Percentiles rank a stretch among this genome's conserved stretches.
Conservation (phyloP, 1,139 yeast genomes). For the Arxiozyma slooffiae region DNA sequence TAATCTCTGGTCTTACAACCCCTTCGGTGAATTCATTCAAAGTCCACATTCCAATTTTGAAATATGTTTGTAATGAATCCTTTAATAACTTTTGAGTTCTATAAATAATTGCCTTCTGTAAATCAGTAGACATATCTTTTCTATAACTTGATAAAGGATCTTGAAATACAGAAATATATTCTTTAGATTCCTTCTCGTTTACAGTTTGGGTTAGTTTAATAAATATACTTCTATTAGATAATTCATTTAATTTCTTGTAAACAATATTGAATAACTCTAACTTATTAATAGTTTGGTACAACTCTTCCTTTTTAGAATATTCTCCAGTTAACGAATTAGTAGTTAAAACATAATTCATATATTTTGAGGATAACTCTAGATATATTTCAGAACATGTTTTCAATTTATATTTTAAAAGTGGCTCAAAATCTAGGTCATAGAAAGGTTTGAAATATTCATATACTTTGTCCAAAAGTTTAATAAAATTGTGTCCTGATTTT, state of each 20-base stretch:
- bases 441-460: constrained; percentile 45
- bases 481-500: constrained; percentile 42
- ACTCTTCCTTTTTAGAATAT: constrained; percentile 34
- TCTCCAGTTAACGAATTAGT: constrained; percentile 37
- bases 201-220: constrained; percentile 39
- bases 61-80: constrained; percentile 24
- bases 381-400: constrained; percentile 64
- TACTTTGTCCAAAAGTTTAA: constrained; percentile 51
- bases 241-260: constrained; percentile 48
- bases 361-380: constrained; percentile 50
- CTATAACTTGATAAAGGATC: constrained; percentile 18
- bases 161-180: constrained; percentile 21
- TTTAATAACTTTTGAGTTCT: constrained; percentile 26
- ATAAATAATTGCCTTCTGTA: constrained; percentile 22
- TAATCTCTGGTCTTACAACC: constrained; percentile 21
- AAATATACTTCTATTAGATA: constrained; percentile 45
- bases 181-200: constrained; percentile 31
- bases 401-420: constrained; percentile 56
- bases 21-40: constrained; percentile 7
- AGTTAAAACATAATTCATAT: constrained; percentile 41
- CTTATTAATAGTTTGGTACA: constrained; percentile 30
- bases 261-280: constrained; percentile 37
- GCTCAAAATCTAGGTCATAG: constrained; percentile 32
- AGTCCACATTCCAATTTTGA: constrained; percentile 25
- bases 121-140: constrained; percentile 15